phyloP scores from a whole-genome alignment of 2,329 filamentous ascomycete genomes.

The Diaporthe sp. region DNA sequence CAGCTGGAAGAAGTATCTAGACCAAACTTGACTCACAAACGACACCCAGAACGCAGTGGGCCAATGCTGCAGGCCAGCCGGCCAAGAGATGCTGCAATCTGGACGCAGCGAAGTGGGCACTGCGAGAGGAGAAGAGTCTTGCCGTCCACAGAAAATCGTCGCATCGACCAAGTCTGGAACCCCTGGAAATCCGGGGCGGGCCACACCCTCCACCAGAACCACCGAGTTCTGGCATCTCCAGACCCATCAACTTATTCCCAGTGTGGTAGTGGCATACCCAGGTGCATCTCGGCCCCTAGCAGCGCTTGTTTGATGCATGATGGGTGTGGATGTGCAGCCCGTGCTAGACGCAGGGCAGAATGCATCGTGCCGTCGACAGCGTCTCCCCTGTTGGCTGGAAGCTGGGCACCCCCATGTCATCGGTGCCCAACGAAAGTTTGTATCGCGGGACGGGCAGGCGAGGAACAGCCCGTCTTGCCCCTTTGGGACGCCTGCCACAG shows the following conservation, averaged over 20 bases:
- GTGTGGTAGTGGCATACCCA: constrained; percentile 15
- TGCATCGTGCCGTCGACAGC: constrained; percentile 35
- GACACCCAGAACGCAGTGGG: background rate
- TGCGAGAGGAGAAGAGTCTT: constrained; percentile 25
- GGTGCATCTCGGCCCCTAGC: constrained; percentile 32
- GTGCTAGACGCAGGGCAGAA: constrained; percentile 17
- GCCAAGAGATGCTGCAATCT: constrained; percentile 24
- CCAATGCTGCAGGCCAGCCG: constrained; percentile 1
- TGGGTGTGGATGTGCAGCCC: constrained; percentile 7
- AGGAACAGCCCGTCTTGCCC: constrained; percentile 25
- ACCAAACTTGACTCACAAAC: constrained; percentile 15
- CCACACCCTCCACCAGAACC: constrained; percentile 21
- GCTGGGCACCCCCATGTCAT: constrained; percentile 35
- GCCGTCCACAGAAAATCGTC: background rate
- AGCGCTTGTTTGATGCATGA: constrained; percentile 3
- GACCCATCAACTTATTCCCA: constrained; percentile 17
- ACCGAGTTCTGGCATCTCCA: background rate
- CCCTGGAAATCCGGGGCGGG: constrained; percentile 36
- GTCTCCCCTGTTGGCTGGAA: constrained; percentile 40
- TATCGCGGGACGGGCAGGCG: constrained; percentile 30
- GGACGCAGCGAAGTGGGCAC: constrained; percentile 26
- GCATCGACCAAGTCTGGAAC: constrained; percentile 12
- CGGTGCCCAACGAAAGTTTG: constrained; percentile 40
- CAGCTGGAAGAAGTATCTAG: background rate
- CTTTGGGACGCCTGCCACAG: constrained; percentile 28